Conservation (phyloP, 169 alveolate genomes). For the Eimeria maxima region DNA sequence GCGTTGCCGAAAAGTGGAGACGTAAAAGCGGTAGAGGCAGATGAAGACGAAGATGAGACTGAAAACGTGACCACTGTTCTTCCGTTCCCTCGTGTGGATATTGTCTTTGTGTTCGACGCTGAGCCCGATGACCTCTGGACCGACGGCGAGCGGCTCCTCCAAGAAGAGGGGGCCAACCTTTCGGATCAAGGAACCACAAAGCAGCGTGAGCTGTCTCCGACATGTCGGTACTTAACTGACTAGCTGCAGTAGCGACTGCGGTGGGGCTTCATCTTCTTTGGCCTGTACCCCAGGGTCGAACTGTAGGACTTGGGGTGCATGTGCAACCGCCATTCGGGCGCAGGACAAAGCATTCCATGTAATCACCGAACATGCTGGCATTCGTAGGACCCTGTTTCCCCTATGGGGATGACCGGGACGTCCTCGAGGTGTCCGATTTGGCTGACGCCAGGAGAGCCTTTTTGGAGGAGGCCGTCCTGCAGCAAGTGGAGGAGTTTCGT, state of each 20-base stretch:
- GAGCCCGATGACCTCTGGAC: slow-evolving; percentile 9
- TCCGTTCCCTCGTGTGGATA: background rate
- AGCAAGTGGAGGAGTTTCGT: slow-evolving; percentile 59
- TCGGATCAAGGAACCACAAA: background rate
- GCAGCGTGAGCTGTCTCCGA: background rate
- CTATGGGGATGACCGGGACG: slow-evolving; percentile 48
- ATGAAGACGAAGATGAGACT: background rate
- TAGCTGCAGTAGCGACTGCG: background rate
- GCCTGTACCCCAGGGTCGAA: background rate
- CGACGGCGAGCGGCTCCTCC: background rate
- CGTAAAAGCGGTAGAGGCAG: background rate
- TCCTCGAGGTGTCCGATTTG: background rate
- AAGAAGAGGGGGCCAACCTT: slow-evolving; percentile 11
- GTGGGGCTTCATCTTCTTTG: background rate
- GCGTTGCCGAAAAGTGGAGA: background rate
- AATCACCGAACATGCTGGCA: background rate
- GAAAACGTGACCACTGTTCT: background rate
- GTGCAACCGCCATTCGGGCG: background rate
- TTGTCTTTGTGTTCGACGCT: slow-evolving; percentile 56
- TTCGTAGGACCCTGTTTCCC: background rate
- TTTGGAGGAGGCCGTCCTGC: background rate
- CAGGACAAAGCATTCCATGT: background rate
- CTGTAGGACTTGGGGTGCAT: background rate
- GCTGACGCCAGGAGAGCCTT: slow-evolving; percentile 13
- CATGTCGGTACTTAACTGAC: background rate